Conservation (phyloP, 352 stramenopile species). For the Aphanomyces cochlioides region DNA sequence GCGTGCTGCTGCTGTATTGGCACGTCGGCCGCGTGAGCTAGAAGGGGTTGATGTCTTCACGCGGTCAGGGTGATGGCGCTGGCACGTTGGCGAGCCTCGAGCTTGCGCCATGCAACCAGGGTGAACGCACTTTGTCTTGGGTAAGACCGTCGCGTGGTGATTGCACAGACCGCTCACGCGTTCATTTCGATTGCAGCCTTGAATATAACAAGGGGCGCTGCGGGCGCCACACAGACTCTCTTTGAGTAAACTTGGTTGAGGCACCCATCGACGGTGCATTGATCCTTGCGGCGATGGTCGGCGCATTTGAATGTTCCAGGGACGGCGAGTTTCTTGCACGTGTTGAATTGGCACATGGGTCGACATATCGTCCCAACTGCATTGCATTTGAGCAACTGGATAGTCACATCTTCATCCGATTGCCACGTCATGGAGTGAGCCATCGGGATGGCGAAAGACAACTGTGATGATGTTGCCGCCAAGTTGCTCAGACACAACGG, state of each 20-base stretch:
- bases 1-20: too few relatives aligned
- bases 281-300: not conserved
- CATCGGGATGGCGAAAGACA: too few relatives aligned
- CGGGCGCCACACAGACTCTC: not conserved
- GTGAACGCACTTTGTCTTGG: not conserved
- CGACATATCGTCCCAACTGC: too few relatives aligned
- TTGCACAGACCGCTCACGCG: not conserved
- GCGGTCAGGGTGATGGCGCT: not conserved
- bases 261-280: constrained; percentile 2
- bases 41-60: too few relatives aligned
- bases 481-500: too few relatives aligned
- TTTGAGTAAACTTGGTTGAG: too few relatives aligned
- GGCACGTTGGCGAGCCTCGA: not conserved
- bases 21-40: too few relatives aligned
- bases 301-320: not conserved
- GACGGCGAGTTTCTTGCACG: not conserved
- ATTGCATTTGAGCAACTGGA: too few relatives aligned
- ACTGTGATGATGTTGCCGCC: too few relatives aligned
- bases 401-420: too few relatives aligned
- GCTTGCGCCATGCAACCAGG: not conserved
- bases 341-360: constrained; percentile 16
- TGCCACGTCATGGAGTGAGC: too few relatives aligned
- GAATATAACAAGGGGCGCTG: not conserved
- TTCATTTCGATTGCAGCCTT: not conserved
- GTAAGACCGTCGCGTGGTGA: not conserved